Conservation (phyloP, 106 monocot species). For the Xerophyta viscosa region DNA sequence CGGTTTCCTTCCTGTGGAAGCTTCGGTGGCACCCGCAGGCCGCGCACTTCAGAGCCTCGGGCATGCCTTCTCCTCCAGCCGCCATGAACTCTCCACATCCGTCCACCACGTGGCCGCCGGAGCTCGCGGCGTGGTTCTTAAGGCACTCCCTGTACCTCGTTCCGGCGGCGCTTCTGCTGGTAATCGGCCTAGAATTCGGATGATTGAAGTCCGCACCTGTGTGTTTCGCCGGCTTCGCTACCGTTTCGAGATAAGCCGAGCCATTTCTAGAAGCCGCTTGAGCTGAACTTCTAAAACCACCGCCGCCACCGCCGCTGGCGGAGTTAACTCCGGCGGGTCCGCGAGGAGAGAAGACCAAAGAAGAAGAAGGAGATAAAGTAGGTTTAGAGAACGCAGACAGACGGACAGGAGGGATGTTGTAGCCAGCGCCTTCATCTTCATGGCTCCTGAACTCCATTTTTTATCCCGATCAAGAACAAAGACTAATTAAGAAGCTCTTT, state of each 20-base stretch:
- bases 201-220: background rate
- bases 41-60: constrained; percentile 19
- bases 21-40: constrained; percentile 43
- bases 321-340: no score
- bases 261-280: background rate
- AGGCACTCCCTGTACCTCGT: constrained; percentile 24
- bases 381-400: constrained; percentile 5
- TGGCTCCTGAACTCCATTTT: constrained; percentile 7
- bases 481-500: no score
- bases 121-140: constrained; percentile 28
- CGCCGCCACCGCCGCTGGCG: background rate
- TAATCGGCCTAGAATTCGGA: background rate
- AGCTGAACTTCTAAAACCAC: background rate
- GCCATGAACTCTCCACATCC: constrained; percentile 45
- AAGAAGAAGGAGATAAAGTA: constrained; percentile 4
- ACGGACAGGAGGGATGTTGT: background rate
- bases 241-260: background rate
- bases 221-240: background rate
- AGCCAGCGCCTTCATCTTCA: background rate
- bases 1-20: constrained; percentile 27
- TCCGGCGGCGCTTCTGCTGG: background rate
- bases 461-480: background rate
- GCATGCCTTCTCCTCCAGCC: background rate
- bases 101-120: constrained; percentile 34
- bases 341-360: constrained; percentile 5